Evolutionary conservation across 164 flowering plant genomes (phyloP), one percentile per base, ranked within the genome.

Genomic region (Liriodendron chinense): DNA sequence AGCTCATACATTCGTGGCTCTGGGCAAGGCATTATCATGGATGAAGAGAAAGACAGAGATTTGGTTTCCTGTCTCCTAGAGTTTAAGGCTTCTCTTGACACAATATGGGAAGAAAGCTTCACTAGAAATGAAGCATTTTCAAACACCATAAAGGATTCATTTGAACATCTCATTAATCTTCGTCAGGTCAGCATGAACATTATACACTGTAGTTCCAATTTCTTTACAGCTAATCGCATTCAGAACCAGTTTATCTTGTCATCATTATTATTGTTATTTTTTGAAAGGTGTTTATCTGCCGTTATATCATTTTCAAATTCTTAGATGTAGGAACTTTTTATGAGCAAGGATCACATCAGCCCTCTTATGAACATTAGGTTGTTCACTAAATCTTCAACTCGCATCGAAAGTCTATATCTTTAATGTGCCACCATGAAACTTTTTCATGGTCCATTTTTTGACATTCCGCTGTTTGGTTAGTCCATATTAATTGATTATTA

Each of bases 31-130:
- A 84, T 93, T 74, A 86, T 93, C 74, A 90, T 92, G 93, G 98
- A 94, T 86, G 99, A 94, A 74, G 99, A 96, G 81, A 96, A 96
- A 82, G 99, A 96, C 78, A 96, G 85, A 82, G 99, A 96, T 79
- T 87, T 94, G 92, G 98, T 96, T 2, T 80, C 94, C 2, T 88
- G 85, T 74, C 87, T 96, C 68, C 85, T 94, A 70, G 92, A 92
- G 21, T 94, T 93, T 80, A 94, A 96, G 90, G 89, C 90, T 72
- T 87, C 95, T 69, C 94, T 96, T 71, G 98, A 94, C 83, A 84
- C 82, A 65, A 88, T 94, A 83, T 96, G 96, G 98, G 98, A 94
- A 85, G 92, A 89, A 81, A 92, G 98, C 80, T 93, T 91, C 82
- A 85, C 81, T 12, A 90, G 83, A 84, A 94, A 92, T 83, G 99